Percentiles rank a stretch among this genome's conserved stretches.
Evolutionary conservation across 2,329 filamentous ascomycete genomes (phyloP).

Genomic region (Myotisia sp.): DNA sequence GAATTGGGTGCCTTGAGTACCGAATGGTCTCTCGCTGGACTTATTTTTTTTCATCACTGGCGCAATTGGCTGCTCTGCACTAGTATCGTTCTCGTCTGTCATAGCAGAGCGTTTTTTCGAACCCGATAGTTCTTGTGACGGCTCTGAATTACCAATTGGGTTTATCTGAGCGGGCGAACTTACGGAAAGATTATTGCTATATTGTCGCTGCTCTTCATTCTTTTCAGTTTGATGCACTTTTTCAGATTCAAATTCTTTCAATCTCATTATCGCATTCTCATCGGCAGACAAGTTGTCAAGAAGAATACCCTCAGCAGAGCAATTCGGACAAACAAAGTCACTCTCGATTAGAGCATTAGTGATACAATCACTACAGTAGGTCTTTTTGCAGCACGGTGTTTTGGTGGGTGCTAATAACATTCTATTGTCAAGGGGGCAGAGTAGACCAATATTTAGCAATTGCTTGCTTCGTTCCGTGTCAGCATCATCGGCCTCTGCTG

Average conservation of each 20-base stretch:
- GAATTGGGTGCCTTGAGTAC: slow-evolving; percentile 1
- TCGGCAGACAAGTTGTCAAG: slow-evolving; percentile 82
- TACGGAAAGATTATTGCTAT: not conserved
- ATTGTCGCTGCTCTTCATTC: slow-evolving; percentile 18
- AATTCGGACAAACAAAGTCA: slow-evolving; percentile 91
- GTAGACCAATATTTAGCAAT: slow-evolving; percentile 71
- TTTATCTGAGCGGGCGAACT: not conserved
- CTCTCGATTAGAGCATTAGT: slow-evolving; percentile 96
- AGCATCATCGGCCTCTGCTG: slow-evolving; percentile 66
- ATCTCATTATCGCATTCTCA: slow-evolving; percentile 61
- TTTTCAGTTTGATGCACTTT: slow-evolving; percentile 32
- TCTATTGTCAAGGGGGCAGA: slow-evolving; percentile 92
- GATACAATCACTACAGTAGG: slow-evolving; percentile 99
- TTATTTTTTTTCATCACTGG: slow-evolving; percentile 31
- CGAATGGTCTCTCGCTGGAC: slow-evolving; percentile 24
- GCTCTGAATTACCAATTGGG: slow-evolving; percentile 5
- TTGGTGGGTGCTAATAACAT: slow-evolving; percentile 98
- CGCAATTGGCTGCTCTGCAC: slow-evolving; percentile 31
- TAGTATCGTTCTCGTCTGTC: slow-evolving; percentile 47
- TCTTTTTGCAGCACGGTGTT: slow-evolving; percentile 95
- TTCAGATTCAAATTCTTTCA: slow-evolving; percentile 57
- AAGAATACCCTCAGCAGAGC: slow-evolving; percentile 76
- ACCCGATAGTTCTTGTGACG: slow-evolving; percentile 16
- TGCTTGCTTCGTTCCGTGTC: slow-evolving; percentile 68
- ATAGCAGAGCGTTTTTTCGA: slow-evolving; percentile 75